Evolutionary conservation across 202 grass and related monocot species (phyloP).

Genomic region (Saccharum hybrid): DNA sequence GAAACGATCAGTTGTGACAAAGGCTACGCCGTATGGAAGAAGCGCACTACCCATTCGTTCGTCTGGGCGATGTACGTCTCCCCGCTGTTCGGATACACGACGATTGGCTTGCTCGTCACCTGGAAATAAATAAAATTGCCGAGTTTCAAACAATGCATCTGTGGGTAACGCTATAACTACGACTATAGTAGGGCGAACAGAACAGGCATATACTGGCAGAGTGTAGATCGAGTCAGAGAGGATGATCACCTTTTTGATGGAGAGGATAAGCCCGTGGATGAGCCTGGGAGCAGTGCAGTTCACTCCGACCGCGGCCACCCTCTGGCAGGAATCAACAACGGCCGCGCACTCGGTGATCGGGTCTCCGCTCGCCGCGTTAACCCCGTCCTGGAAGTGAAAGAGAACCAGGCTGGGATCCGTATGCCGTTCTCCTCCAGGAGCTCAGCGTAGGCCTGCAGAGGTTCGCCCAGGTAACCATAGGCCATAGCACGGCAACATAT

Average conservation of each 20-base stretch:
- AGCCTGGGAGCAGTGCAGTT: constrained; percentile 50
- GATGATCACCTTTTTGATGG: too few species aligned
- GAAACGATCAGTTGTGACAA: not conserved
- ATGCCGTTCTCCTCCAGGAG: constrained; percentile 46
- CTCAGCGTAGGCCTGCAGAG: constrained; percentile 43
- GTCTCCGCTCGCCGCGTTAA: constrained; percentile 45
- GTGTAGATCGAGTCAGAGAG: too few species aligned
- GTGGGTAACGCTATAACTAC: not conserved
- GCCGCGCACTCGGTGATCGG: constrained; percentile 36
- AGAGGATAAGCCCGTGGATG: not conserved
- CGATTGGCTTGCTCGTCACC: constrained; percentile 42
- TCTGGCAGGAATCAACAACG: constrained; percentile 18
- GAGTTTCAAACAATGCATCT: not conserved
- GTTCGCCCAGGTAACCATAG: not conserved
- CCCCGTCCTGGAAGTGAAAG: constrained; percentile 42
- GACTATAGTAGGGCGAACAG: too few species aligned
- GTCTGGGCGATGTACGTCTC: too few species aligned
- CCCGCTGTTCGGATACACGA: constrained; percentile 48
- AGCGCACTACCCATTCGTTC: constrained; percentile 42
- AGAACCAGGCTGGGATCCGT: constrained; percentile 49
- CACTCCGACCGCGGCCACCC: constrained; percentile 43
- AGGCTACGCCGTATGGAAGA: not conserved
- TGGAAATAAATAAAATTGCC: not conserved
- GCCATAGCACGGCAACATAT: too few species aligned
- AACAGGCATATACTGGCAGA: too few species aligned